phyloP scores from a whole-genome alignment of 176 grass and related monocot species.

The Metroxylon sagu region DNA sequence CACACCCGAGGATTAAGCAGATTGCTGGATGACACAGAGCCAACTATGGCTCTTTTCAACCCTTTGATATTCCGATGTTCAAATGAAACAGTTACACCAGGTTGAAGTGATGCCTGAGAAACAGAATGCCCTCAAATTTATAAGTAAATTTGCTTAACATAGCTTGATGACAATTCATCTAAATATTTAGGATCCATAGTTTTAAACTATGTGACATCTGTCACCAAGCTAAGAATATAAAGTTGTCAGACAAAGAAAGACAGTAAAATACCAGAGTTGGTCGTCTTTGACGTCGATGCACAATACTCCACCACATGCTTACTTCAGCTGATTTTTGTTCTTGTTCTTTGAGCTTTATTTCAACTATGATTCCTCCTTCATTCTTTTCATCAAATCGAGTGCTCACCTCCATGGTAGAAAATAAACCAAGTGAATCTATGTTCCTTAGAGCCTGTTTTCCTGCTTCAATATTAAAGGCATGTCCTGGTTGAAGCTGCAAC shows the following conservation, averaged over 20 bases:
- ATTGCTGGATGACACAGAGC: constrained; percentile 93
- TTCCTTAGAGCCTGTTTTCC: constrained; percentile 89
- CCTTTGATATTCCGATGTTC: constrained; percentile 90
- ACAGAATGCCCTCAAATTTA: too few species aligned
- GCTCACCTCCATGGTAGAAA: constrained; percentile 93
- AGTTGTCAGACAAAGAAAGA: not conserved
- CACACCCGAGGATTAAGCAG: constrained; percentile 91
- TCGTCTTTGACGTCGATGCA: constrained; percentile 58
- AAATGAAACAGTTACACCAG: constrained; percentile 92
- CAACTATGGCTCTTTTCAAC: constrained; percentile 84
- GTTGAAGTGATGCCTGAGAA: constrained; percentile 76
- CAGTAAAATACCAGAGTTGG: constrained; percentile 65
- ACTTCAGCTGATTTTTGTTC: constrained; percentile 91
- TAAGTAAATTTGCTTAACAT: too few species aligned
- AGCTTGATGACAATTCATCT: too few species aligned
- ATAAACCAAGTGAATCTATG: constrained; percentile 84
- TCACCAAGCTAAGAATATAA: too few species aligned
- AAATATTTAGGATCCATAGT: too few species aligned
- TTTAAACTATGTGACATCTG: too few species aligned
- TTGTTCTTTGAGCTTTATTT: constrained; percentile 93
- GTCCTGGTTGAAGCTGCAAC: constrained; percentile 72
- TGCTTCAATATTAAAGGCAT: constrained; percentile 94
- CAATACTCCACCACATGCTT: constrained; percentile 86
- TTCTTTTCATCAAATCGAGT: constrained; percentile 81
- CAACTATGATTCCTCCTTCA: constrained; percentile 88